These are phyloP conservation scores for Skeletonema costatum DNA, from an alignment of 108 stramenopile genomes.

Conservation along the genomic window DNA sequence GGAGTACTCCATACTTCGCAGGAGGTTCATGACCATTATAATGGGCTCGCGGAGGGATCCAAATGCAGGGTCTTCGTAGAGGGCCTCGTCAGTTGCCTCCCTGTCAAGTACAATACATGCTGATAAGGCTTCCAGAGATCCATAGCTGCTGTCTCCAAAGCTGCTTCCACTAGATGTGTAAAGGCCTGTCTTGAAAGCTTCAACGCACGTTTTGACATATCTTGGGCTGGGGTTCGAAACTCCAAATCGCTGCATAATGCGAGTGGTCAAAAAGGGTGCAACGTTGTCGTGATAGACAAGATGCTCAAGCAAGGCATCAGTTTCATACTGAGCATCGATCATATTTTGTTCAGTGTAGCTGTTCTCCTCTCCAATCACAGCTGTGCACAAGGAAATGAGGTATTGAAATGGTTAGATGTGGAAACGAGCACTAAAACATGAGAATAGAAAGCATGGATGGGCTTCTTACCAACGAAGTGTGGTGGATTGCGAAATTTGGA, in stretches of 20 bases:
- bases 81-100: slow-evolving; percentile 46
- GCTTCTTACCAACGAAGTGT: slow-evolving; percentile 47
- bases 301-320: slow-evolving; percentile 73
- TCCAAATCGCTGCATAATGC: slow-evolving; percentile 62
- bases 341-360: slow-evolving; percentile 36
- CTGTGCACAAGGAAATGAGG: not conserved
- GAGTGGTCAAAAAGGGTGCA: slow-evolving; percentile 63
- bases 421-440: not conserved
- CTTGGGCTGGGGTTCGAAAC: slow-evolving; percentile 69
- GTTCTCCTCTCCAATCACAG: not conserved
- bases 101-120: slow-evolving; percentile 65
- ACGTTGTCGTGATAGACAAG: slow-evolving; percentile 62
- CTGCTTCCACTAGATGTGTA: slow-evolving; percentile 35
- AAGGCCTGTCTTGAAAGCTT: slow-evolving; percentile 61
- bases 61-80: slow-evolving; percentile 62
- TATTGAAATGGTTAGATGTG: not conserved
- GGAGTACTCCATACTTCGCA: slow-evolving; percentile 63
- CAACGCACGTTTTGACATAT: slow-evolving; percentile 49
- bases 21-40: slow-evolving; percentile 51
- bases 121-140: slow-evolving; percentile 56
- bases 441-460: not conserved
- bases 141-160: slow-evolving; percentile 60
- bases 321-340: slow-evolving; percentile 70
- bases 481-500: slow-evolving; percentile 66
- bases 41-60: slow-evolving; percentile 71